phyloP scores from a whole-genome alignment of 768 basidiomycete genomes.

The Boletus barrowsii region DNA sequence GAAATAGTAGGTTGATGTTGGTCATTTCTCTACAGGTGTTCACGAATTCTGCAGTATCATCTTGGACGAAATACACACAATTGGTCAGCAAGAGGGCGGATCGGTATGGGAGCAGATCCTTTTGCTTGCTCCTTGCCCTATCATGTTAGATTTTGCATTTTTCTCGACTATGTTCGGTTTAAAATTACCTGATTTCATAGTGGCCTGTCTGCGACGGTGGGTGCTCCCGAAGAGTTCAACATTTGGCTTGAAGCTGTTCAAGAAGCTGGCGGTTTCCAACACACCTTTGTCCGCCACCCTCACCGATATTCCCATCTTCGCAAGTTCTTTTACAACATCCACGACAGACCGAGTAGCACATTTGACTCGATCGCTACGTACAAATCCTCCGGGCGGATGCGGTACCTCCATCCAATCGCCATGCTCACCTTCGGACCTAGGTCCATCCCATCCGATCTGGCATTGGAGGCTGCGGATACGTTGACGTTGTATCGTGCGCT shows the following conservation, averaged over 20 bases:
- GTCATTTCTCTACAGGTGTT: neutral
- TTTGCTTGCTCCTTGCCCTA: slow-evolving; percentile 64
- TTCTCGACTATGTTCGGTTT: neutral
- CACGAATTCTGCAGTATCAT: slow-evolving; percentile 49
- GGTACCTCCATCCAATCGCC: slow-evolving; percentile 64
- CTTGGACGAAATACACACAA: slow-evolving; percentile 54
- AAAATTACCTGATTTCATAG: slow-evolving; percentile 29
- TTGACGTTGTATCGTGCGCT: slow-evolving; percentile 51
- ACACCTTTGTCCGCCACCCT: slow-evolving; percentile 59
- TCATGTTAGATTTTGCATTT: slow-evolving; percentile 50
- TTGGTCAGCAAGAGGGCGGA: slow-evolving; percentile 68
- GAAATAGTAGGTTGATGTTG: slow-evolving; percentile 43
- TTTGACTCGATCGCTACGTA: slow-evolving; percentile 40
- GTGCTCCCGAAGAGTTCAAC: slow-evolving; percentile 62
- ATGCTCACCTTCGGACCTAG: slow-evolving; percentile 52
- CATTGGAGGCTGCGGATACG: slow-evolving; percentile 59
- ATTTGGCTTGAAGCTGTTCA: slow-evolving; percentile 64
- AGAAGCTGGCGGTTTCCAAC: slow-evolving; percentile 51
- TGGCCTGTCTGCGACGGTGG: slow-evolving; percentile 71
- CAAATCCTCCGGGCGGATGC: slow-evolving; percentile 37
- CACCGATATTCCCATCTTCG: slow-evolving; percentile 74
- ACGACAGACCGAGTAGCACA: slow-evolving; percentile 10
- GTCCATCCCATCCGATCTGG: slow-evolving; percentile 56
- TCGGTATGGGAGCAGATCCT: slow-evolving; percentile 76
- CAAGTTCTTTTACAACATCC: slow-evolving; percentile 55